Evolutionary conservation across 2,329 filamentous ascomycete species (phyloP).

Genomic region (Tolypocladium endophyticum): DNA sequence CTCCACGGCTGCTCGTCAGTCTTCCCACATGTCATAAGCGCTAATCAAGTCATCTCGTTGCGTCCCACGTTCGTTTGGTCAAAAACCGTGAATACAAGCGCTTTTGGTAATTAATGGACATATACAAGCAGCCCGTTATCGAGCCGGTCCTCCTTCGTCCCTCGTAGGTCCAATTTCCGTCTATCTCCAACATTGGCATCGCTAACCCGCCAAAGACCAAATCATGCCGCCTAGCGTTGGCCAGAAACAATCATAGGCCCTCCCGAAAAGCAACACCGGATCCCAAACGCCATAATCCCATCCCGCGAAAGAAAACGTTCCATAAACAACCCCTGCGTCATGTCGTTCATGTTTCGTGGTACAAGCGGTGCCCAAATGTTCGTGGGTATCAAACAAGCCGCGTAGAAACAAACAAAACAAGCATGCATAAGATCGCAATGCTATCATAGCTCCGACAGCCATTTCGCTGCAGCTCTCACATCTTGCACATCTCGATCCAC

Average conservation of each 20-base stretch:
- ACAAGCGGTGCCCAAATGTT: neutral
- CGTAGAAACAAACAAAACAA: constrained; percentile 2
- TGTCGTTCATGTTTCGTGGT: neutral
- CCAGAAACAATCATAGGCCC: neutral
- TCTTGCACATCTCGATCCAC: neutral
- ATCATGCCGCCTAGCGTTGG: neutral
- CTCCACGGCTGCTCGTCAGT: too few species aligned
- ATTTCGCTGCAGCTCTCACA: neutral
- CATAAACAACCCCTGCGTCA: neutral
- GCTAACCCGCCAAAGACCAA: too few species aligned
- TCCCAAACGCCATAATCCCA: neutral
- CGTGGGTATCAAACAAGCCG: constrained; percentile 2
- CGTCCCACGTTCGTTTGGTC: neutral
- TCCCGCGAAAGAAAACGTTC: neutral
- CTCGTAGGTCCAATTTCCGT: neutral
- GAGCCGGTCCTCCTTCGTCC: neutral
- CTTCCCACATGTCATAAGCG: too few species aligned
- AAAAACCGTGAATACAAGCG: neutral
- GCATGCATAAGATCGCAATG: neutral
- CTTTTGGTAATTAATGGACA: neutral
- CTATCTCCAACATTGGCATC: neutral
- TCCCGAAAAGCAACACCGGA: neutral
- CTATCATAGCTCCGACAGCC: neutral
- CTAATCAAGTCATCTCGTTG: neutral
- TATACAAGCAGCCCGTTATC: neutral